Conservation (phyloP, 2,329 filamentous ascomycete genomes). For the Claviceps spartinae region DNA sequence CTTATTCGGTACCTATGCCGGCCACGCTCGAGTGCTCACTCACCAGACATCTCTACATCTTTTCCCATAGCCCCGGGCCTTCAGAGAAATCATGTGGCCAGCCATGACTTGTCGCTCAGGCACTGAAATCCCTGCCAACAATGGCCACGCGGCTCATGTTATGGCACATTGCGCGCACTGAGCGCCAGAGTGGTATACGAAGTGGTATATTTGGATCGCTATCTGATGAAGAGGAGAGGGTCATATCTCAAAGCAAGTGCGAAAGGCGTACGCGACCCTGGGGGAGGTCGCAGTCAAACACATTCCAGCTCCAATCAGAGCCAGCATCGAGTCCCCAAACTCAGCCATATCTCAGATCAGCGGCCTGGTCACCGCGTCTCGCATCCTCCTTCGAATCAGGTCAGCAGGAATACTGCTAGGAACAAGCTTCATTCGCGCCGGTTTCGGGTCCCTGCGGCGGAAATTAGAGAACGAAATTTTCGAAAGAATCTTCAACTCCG, state of each 20-base stretch:
- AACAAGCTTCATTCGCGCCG: background rate
- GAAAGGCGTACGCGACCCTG: background rate
- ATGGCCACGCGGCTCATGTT: background rate
- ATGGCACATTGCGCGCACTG: background rate
- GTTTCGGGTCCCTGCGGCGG: conserved; percentile 1
- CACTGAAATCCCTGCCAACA: background rate
- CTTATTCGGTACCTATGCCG: too few relatives aligned
- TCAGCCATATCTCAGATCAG: background rate
- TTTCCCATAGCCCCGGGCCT: too few relatives aligned
- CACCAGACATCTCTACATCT: background rate
- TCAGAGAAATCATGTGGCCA: background rate
- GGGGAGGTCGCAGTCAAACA: background rate
- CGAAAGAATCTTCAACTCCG: background rate
- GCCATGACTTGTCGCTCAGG: background rate
- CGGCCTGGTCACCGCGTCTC: conserved; percentile 6
- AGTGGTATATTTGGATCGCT: conserved; percentile 3
- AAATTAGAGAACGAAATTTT: background rate
- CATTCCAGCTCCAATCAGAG: too few relatives aligned
- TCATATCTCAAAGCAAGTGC: background rate
- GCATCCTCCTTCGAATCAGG: conserved; percentile 5
- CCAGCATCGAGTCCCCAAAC: too few relatives aligned
- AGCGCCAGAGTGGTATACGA: conserved; percentile 1
- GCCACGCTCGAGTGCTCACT: background rate
- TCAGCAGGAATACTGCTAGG: conserved; percentile 1
- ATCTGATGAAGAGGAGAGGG: conserved; percentile 1